Evolutionary conservation across 139 green algal species (phyloP), one percentile per base, ranked within the genome.

Genomic region (Chlorella vulgaris): DNA sequence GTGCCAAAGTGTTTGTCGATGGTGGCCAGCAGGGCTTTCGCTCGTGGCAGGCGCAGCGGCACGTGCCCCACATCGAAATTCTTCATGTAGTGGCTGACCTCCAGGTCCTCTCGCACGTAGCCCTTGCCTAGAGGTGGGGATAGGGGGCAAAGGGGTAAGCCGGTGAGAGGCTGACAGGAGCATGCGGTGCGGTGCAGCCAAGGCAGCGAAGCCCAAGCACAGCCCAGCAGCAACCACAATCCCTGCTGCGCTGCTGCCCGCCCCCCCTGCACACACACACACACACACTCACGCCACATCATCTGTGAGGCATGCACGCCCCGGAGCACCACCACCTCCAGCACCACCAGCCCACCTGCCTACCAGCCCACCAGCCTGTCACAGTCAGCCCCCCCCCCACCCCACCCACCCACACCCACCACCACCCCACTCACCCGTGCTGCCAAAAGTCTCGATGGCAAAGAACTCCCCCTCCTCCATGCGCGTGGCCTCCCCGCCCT

Each of bases 381-480:
- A n/a, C 47, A 58, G 47, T 58, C 47, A 24, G 10, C 13, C 47
- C 47, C 10, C 47, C 10, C 47, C 47, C 10, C 47, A 58, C 47
- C 61, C 19, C 29, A 6, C 4, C 61, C 10, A 29, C 33, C 61
- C 33, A 10, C 61, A 68, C 61, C 2, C 22, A 2, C 24, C 61
- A 2, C 61, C 35, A 2, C 7, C 61, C 15, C 4, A 29, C 82
- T 61, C 84, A 81, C 92, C 94, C 7, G 95, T 99, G 84, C 86
- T 95, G 28, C 97, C 97, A 84, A 99, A 99, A 0, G 97, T 99
- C 89, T 99, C 97, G 76, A 99, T 99, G 68, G 97, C 97, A 75
- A 94, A 99, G 85, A 99, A 98, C 90, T 99, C 97, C 40, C 97
- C 96, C 84, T 99, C 97, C 90, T 99, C 97, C 97, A 99, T 99